Conservation (phyloP, 495 filamentous ascomycete species). For the Trichocladium antarcticum region DNA sequence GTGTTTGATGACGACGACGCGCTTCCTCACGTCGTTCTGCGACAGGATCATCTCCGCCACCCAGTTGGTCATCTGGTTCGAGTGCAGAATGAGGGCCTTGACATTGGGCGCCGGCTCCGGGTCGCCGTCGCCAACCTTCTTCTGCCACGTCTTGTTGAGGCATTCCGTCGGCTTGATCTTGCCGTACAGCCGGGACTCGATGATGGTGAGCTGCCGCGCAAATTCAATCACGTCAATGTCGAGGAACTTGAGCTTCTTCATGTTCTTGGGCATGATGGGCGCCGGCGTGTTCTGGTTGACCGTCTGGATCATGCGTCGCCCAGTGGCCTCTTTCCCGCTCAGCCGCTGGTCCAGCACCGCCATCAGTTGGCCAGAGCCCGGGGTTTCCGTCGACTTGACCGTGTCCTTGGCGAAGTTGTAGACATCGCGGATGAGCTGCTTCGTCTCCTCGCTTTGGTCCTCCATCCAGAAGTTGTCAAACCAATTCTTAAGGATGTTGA, state of each 20-base stretch:
- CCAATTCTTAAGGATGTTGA: constrained; percentile 97
- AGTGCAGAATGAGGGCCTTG: constrained; percentile 90
- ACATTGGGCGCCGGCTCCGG: constrained; percentile 89
- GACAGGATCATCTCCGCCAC: constrained; percentile 99
- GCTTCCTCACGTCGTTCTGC: constrained; percentile 85
- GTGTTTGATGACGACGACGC: constrained; percentile 96
- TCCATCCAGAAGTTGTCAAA: constrained; percentile 99
- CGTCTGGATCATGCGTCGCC: constrained; percentile 76
- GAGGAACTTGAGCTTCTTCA: constrained; percentile 98
- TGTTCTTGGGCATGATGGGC: constrained; percentile 94
- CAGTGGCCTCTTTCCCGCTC: constrained; percentile 74
- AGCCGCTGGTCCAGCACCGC: constrained; percentile 77
- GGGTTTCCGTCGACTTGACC: constrained; percentile 84
- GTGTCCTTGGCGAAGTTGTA: constrained; percentile 85
- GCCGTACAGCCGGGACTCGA: constrained; percentile 86
- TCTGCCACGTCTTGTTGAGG: constrained; percentile 97
- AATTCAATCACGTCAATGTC: constrained; percentile 96
- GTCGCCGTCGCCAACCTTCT: constrained; percentile 72
- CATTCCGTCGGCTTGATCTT: constrained; percentile 95
- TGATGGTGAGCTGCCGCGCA: constrained; percentile 90
- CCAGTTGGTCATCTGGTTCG: constrained; percentile 98
- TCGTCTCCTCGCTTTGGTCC: constrained; percentile 67
- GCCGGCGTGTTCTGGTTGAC: constrained; percentile 65
- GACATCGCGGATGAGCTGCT: constrained; percentile 74
- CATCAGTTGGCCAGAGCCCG: constrained; percentile 70